Evolutionary conservation across 495 filamentous ascomycete genomes (phyloP), one percentile per base, ranked within the genome.

Genomic region (Friedmanniomyces simplex): DNA sequence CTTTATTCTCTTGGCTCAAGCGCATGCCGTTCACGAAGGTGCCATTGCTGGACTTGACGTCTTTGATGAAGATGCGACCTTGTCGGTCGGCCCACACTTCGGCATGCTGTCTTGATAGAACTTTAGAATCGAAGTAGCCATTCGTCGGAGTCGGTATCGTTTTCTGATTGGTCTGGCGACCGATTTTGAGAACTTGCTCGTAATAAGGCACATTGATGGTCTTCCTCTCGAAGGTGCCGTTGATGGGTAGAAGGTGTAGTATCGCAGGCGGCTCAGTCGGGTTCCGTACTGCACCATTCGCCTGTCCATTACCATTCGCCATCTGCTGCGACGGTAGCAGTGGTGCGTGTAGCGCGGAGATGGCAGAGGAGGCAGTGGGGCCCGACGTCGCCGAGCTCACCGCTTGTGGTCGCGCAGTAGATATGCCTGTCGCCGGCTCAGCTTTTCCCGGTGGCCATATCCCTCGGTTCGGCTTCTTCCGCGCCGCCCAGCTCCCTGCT

Each of bases 41-140:
- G 41, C 93, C 93, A 65, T 98, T 98, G 1, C 93, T 97, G 3
- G 93, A 97, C 69, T 96, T 97, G 61, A 98, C 86, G 72, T 98
- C 93, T 34, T 89, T 83, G 63, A 98, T 97, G 82, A 84, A 97
- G 52, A 98, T 83, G 66, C 93, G 95, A 14, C 93, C 91, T 60
- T 77, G 79, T 55, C 83, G 78, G 51, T 96, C 90, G 22, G 91
- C 91, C 88, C 89, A 98, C 18, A 97, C 82, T 61, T 98, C 93
- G 16, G 93, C 93, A 72, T 98, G 93, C 69, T 96, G 91, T 57
- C 93, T 77, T 34, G 91, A 96, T 14, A 98, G 79, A 36, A 98
- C 93, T 67, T 98, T 98, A 18, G 90, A 96, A 69, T 98, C 93
- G 66, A 98, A 98, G 67, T 85, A 98, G 13, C 93, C 93, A 71